Evolutionary conservation across 2,329 filamentous ascomycete species (phyloP), one percentile per base, ranked within the genome.

Genomic region (Pleomassaria siparia): DNA sequence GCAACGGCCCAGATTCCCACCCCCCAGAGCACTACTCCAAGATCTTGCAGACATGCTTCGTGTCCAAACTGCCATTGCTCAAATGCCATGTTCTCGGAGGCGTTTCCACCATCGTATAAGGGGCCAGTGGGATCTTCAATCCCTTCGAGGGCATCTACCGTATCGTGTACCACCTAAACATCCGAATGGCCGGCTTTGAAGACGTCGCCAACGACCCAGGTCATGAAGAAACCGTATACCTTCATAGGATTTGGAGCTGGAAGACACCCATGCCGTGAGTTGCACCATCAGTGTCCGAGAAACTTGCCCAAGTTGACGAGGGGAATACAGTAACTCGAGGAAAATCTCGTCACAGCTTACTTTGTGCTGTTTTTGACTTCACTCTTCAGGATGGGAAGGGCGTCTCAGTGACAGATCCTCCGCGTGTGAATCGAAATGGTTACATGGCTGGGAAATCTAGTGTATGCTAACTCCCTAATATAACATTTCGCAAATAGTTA

Each of bases 131-230:
- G 8, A 61, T 73, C 4, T 76, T 78, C 7, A 74, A 83, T 51
- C 80, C 80, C 0, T 83, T 83, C 55, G 72, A 80, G 28, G 72
- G 72, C 57, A 69, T 83, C 39, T 81, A 81, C 57, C 62, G 70
- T 5, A 68, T 80, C 45, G 72, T 83, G 1, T 84, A 78, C 62
- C 73, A 76, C 56, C 71, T 84, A n/a, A 83, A 79, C 3, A 81
- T 83, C 69, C 75, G 81, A 11, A 78, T 74, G 4, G 71, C 83
- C 1, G 80, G 78, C 6, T 74, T 74, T 43, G 69, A 75, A 25
- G 81, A 84, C 33, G 75, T 84, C 21, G 80, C 79, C 12, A 69
- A 79, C 2, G 68, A 79, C 41, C 70, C 72, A 82, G 54, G 77
- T 80, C 54, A 74, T 74, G 62, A 72, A 72, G 56, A 58, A 56